Conservation (phyloP, 345 rosid species). For the Luvunga scandens region DNA sequence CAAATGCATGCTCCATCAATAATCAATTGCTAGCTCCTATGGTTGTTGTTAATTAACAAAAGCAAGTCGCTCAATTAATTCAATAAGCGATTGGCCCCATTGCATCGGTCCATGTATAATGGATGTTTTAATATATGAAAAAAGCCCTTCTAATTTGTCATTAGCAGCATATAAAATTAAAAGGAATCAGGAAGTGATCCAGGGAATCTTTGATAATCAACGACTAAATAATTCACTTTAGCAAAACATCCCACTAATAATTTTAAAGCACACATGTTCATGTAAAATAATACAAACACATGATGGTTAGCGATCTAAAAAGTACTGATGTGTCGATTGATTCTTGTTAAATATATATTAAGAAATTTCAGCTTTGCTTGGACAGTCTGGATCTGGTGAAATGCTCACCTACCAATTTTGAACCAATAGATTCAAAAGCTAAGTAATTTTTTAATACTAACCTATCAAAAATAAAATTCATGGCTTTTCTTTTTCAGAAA, state of each 20-base stretch:
- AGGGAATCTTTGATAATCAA: constrained; percentile 12
- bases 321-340: background rate
- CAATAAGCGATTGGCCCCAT: background rate
- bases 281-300: background rate
- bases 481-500: background rate
- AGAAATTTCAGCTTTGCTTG: background rate
- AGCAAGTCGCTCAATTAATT: background rate
- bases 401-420: background rate
- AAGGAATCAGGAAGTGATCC: background rate
- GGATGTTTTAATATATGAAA: too few relatives aligned
- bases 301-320: background rate
- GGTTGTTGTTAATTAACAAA: background rate
- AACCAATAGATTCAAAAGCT: background rate
- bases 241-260: background rate
- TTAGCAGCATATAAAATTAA: background rate
- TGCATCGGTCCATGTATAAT: background rate
- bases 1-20: too few relatives aligned
- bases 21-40: background rate
- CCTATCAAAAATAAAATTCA: background rate
- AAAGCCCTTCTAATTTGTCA: background rate
- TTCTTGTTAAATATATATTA: background rate
- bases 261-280: background rate
- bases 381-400: background rate
- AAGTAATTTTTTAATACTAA: background rate
- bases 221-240: background rate